Evolutionary conservation across 1,284 basidiomycete species (phyloP).

Genomic region (Termitomyces sp.): DNA sequence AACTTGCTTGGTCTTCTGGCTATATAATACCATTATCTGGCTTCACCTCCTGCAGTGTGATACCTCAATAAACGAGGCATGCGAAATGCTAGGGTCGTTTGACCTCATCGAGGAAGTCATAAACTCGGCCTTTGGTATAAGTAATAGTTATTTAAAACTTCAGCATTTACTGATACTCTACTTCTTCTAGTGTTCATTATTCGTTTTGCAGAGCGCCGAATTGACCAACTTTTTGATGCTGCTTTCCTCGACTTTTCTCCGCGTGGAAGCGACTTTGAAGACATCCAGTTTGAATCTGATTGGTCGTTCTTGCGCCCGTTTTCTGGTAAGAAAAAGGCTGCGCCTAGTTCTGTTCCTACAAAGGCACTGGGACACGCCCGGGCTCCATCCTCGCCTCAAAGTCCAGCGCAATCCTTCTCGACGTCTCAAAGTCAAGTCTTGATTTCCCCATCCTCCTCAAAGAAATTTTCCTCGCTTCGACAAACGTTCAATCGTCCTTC

Average conservation of each 20-base stretch:
- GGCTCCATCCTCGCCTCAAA: constrained; percentile 41
- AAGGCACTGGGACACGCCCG: constrained; percentile 33
- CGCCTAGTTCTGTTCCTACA: constrained; percentile 28
- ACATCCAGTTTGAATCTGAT: constrained; percentile 91
- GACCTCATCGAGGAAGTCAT: constrained; percentile 83
- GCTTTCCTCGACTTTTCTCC: constrained; percentile 84
- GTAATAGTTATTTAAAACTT: constrained; percentile 16
- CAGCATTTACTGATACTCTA: constrained; percentile 4
- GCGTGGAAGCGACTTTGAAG: constrained; percentile 72
- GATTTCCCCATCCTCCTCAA: constrained; percentile 40
- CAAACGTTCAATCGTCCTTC: constrained; percentile 50
- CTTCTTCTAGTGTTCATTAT: constrained; percentile 81
- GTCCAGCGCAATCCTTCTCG: constrained; percentile 44
- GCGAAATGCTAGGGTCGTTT: constrained; percentile 77
- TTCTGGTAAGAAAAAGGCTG: constrained; percentile 55
- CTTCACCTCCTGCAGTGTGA: constrained; percentile 89
- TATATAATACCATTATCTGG: constrained; percentile 87
- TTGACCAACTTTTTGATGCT: constrained; percentile 82
- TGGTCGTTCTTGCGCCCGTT: constrained; percentile 89
- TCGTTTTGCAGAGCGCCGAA: constrained; percentile 83
- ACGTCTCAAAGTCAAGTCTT: constrained; percentile 38
- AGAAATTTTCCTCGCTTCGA: constrained; percentile 58
- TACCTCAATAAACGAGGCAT: constrained; percentile 65
- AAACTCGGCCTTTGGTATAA: constrained; percentile 85
- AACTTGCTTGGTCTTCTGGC: constrained; percentile 87